Conservation (phyloP, 1,139 yeast genomes). For the Pichia sp. region DNA sequence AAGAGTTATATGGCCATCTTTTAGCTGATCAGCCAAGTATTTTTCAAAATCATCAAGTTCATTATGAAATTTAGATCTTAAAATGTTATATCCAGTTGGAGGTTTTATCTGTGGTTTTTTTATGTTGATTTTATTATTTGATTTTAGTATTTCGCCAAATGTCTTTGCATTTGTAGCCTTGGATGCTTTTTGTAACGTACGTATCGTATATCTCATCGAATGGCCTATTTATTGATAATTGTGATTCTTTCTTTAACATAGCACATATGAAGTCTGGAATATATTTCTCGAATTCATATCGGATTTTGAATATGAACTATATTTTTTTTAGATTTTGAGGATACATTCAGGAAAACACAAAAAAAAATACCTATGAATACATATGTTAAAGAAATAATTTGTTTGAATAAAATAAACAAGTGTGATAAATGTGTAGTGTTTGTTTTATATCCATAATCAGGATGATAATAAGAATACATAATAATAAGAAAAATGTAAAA, state of each 20-base stretch:
- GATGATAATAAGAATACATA: no score
- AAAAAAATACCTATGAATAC: not conserved
- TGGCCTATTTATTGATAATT: no score
- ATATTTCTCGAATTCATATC: not conserved
- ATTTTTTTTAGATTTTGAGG: no score
- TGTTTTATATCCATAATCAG: no score
- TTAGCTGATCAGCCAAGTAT: conserved; percentile 4
- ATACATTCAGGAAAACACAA: conserved; percentile 1
- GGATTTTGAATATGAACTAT: not conserved
- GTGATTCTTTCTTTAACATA: no score
- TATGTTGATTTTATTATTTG: not conserved
- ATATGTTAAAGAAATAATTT: no score
- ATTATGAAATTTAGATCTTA: conserved; percentile 5
- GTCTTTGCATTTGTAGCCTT: not conserved
- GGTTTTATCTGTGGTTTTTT: not conserved
- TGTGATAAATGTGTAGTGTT: no score
- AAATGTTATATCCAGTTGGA: conserved; percentile 13
- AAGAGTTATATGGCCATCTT: not conserved
- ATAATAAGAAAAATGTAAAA: no score
- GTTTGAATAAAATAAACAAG: not conserved
- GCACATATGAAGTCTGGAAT: not conserved
- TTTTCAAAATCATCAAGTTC: conserved; percentile 8
- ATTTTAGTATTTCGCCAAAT: conserved; percentile 10
- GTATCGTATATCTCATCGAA: not conserved
- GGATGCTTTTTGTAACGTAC: not conserved